Evolutionary conservation across 805 yeast genomes (phyloP).

Genomic region (Pichia eremophila): DNA sequence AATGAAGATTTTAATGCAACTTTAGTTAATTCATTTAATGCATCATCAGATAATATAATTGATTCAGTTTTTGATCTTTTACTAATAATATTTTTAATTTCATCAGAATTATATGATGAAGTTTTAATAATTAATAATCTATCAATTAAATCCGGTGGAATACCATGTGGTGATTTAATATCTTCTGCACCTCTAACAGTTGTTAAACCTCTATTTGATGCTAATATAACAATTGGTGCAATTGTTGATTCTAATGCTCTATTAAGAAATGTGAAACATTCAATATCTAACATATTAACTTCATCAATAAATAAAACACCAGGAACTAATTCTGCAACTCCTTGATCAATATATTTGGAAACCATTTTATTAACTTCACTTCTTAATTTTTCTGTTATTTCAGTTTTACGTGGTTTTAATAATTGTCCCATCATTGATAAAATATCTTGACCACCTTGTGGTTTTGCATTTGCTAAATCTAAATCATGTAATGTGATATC

Average conservation of each 20-base stretch:
- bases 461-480: conserved; percentile 94
- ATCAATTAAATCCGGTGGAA: conserved; percentile 90
- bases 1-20: conserved; percentile 85
- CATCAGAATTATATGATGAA: conserved; percentile 64
- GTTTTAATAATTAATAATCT: conserved; percentile 91
- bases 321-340: conserved; percentile 95
- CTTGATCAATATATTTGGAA: conserved; percentile 98
- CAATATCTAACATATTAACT: conserved; percentile 96
- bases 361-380: conserved; percentile 95
- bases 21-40: conserved; percentile 77
- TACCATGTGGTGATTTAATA: conserved; percentile 87
- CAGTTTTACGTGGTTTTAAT: conserved; percentile 93
- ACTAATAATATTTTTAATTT: conserved; percentile 73
- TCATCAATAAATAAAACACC: conserved; percentile 98
- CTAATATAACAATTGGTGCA: conserved; percentile 96
- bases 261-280: conserved; percentile 90
- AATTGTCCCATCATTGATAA: conserved; percentile 98
- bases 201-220: conserved; percentile 94
- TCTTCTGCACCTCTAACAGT: conserved; percentile 88
- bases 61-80: conserved; percentile 94
- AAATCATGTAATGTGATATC: conserved; percentile 97
- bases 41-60: conserved; percentile 72
- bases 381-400: conserved; percentile 89
- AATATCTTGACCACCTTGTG: conserved; percentile 94
- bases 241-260: conserved; percentile 94